phyloP scores from a whole-genome alignment of 1,284 basidiomycete species.

The Anthracocystis setariae region DNA sequence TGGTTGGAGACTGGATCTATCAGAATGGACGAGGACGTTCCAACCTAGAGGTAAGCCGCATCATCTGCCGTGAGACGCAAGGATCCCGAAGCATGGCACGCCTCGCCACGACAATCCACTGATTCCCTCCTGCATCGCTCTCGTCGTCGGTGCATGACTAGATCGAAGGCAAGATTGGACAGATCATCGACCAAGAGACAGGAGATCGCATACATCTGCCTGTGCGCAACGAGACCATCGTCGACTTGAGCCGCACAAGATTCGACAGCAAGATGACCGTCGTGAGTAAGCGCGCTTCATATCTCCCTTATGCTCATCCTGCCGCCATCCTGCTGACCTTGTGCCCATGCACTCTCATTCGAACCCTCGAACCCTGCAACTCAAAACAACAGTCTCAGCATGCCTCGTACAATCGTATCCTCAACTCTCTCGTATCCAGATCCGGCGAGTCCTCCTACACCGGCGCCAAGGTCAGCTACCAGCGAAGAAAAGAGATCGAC shows the following conservation, averaged over 20 bases:
- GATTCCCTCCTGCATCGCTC: no score
- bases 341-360: no score
- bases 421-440: constrained; percentile 76
- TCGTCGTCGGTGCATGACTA: constrained; percentile 63
- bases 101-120: no score
- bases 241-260: constrained; percentile 68
- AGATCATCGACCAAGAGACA: constrained; percentile 75
- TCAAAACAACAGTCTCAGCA: constrained; percentile 77
- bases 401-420: constrained; percentile 81
- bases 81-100: neutral
- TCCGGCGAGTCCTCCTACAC: constrained; percentile 67
- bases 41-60: constrained; percentile 71
- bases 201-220: constrained; percentile 76
- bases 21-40: constrained; percentile 65
- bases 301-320: neutral
- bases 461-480: constrained; percentile 77
- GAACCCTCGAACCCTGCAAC: neutral
- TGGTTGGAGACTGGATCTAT: constrained; percentile 87
- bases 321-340: no score
- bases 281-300: constrained; percentile 71
- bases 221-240: constrained; percentile 81
- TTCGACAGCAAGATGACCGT: constrained; percentile 92
- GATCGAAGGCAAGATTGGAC: constrained; percentile 93
- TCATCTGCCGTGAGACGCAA: neutral
- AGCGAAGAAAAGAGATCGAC: constrained; percentile 83